Conservation (phyloP, 495 filamentous ascomycete species). For the Podospora tetraspora region DNA sequence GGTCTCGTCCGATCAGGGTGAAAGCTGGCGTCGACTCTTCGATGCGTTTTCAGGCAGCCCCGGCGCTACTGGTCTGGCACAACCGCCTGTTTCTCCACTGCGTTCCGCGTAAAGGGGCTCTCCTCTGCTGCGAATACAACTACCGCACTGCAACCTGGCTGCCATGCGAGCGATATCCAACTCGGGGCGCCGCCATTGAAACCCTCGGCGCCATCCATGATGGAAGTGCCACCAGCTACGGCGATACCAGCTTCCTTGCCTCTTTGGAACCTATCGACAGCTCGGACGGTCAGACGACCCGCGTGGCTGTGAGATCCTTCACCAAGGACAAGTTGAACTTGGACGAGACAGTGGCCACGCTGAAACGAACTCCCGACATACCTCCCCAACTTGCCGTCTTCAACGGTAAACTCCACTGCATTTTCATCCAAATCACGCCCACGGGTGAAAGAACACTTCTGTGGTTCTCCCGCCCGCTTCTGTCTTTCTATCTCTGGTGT, state of each 20-base stretch:
- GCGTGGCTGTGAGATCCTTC: constrained; percentile 24
- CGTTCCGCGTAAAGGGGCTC: too few species aligned
- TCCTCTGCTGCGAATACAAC: constrained; percentile 8
- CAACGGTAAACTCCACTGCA: constrained; percentile 31
- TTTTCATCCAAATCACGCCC: constrained; percentile 26
- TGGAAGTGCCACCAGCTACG: constrained; percentile 28
- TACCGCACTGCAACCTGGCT: constrained; percentile 20
- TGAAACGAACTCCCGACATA: constrained; percentile 17
- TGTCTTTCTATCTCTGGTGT: constrained; percentile 46
- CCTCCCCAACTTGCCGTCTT: constrained; percentile 30
- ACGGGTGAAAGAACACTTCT: constrained; percentile 17
- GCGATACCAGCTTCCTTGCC: constrained; percentile 26
- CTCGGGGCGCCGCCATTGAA: constrained; percentile 18
- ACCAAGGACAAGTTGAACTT: constrained; percentile 21
- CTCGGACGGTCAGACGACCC: constrained; percentile 15
- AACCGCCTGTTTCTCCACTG: too few species aligned
- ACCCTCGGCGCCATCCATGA: constrained; percentile 22
- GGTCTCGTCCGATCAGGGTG: constrained; percentile 25
- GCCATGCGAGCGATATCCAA: constrained; percentile 10
- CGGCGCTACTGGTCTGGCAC: too few species aligned
- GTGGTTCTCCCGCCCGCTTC: constrained; percentile 29
- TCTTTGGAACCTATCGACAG: constrained; percentile 28
- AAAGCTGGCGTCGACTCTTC: too few species aligned
- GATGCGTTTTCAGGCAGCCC: too few species aligned
- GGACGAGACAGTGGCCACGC: constrained; percentile 19